These are phyloP conservation scores for Exophiala sideris DNA, from an alignment of 2,329 filamentous ascomycete genomes.

Conservation along the genomic window DNA sequence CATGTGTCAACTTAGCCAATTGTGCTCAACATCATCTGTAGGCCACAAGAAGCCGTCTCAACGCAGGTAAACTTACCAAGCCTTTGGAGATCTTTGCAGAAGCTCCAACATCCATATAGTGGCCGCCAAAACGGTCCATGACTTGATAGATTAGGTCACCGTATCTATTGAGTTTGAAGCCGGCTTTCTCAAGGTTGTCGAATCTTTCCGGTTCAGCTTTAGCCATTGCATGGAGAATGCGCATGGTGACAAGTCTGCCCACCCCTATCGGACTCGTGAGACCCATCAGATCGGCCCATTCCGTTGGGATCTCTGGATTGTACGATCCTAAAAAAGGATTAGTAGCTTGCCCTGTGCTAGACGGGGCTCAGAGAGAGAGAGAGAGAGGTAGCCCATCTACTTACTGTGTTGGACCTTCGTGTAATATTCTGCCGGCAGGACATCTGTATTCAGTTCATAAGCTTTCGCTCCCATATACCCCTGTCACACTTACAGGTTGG, in stretches of 20 bases:
- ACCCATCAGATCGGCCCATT: slow-evolving; percentile 22
- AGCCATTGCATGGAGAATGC: slow-evolving; percentile 28
- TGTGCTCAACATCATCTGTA: not conserved
- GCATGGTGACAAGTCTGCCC: slow-evolving; percentile 32
- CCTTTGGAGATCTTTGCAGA: slow-evolving; percentile 42
- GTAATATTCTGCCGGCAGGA: slow-evolving; percentile 26
- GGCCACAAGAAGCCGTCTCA: too few relatives aligned
- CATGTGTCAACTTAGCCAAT: not conserved
- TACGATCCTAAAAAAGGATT: slow-evolving; percentile 34
- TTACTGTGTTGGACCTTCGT: slow-evolving; percentile 17
- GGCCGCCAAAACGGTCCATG: slow-evolving; percentile 43
- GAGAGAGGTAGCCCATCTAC: slow-evolving; percentile 33
- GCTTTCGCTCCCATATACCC: slow-evolving; percentile 18
- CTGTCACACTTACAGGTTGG: slow-evolving; percentile 34
- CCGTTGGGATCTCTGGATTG: slow-evolving; percentile 24
- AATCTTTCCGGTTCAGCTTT: slow-evolving; percentile 36
- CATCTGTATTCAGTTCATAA: slow-evolving; percentile 28
- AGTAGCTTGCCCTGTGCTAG: too few relatives aligned
- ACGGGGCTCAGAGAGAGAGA: too few relatives aligned
- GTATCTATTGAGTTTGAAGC: slow-evolving; percentile 42
- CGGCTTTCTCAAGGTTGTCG: slow-evolving; percentile 40
- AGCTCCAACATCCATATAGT: slow-evolving; percentile 48
- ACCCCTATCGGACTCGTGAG: slow-evolving; percentile 32
- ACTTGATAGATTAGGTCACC: slow-evolving; percentile 41
- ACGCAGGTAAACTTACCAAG: slow-evolving; percentile 17